Evolutionary conservation across 257 asterid species (phyloP), one percentile per base, ranked within the genome.

Genomic region (Gynochthodes officinalis): DNA sequence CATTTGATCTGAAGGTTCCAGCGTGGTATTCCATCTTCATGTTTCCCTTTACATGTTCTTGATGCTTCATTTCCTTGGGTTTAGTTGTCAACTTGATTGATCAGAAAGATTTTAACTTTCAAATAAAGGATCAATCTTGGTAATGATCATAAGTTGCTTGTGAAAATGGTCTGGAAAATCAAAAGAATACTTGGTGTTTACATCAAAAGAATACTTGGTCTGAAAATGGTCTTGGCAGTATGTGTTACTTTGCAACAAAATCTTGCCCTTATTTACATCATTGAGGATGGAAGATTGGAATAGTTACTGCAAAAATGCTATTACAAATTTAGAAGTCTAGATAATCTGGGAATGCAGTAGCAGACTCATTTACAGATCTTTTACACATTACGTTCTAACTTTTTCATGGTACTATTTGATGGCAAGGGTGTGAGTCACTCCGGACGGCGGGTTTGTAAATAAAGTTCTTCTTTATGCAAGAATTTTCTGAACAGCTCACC

Each of bases 81-180:
- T 18, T 18, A 10, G 43, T 54, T 40, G 19, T n/a, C 49, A 25
- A 43, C 49, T 55, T 53, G 30, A 39, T 40, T 19, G 12, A 37
- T 30, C 46, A 32, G 13, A 66, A 66, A 40, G 60, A 67, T 18
- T 40, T 66, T 14, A 59, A 62, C 52, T 48, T 19, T 16, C 6
- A 15, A 78, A 59, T 62, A 57, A 69, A 64, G 55, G 71, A 33
- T 73, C 65, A 14, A 3, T 60, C 72, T 52, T 57, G 62, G 21
- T 60, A 50, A 37, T 50, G 37, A 44, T 50, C 27, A 10, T 62
- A 33, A 53, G 58, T 64, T 64, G 55, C 33, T 63, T 27, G 53
- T 7, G 66, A 28, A 0, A 64, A 15, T 23, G 5, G 40, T 7
- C 12, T 50, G 16, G 58, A 33, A 35, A 52, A 53, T 53, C 23